These are phyloP conservation scores for Sugiyamaella boreocaroliniensis DNA, from an alignment of 805 yeast species.

Conservation along the genomic window DNA sequence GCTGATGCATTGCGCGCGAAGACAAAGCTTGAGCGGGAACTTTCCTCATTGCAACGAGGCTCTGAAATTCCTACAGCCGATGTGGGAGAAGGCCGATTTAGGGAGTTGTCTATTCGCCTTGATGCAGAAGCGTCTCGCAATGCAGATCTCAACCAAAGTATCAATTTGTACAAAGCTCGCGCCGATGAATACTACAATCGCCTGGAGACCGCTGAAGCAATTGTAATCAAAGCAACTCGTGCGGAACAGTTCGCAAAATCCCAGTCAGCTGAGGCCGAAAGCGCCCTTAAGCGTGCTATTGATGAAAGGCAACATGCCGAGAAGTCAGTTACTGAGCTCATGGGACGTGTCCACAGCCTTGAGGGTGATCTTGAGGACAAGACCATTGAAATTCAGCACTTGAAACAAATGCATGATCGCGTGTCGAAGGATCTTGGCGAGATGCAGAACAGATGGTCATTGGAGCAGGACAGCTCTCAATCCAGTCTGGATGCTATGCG, in stretches of 20 bases:
- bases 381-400: constrained; percentile 46
- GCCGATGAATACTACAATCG: constrained; percentile 69
- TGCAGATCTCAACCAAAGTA: constrained; percentile 45
- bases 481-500: constrained; percentile 36
- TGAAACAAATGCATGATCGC: constrained; percentile 42
- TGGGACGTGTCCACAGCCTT: constrained; percentile 43
- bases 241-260: constrained; percentile 48
- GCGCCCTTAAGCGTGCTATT: constrained; percentile 41
- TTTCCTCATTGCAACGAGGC: constrained; percentile 2
- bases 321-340: constrained; percentile 45
- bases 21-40: constrained; percentile 13
- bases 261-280: constrained; percentile 49
- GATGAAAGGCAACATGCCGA: constrained; percentile 50
- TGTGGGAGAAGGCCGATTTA: neutral
- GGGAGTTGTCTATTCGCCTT: constrained; percentile 48
- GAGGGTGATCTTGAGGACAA: constrained; percentile 53
- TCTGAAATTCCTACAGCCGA: neutral
- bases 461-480: constrained; percentile 63
- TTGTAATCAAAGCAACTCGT: constrained; percentile 55
- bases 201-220: constrained; percentile 72
- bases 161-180: constrained; percentile 59
- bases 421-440: constrained; percentile 53
- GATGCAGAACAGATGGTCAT: constrained; percentile 45
- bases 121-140: constrained; percentile 53
- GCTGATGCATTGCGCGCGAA: constrained; percentile 23